phyloP scores from a whole-genome alignment of 2,329 filamentous ascomycete species.

The Akanthomyces dipterigenus region DNA sequence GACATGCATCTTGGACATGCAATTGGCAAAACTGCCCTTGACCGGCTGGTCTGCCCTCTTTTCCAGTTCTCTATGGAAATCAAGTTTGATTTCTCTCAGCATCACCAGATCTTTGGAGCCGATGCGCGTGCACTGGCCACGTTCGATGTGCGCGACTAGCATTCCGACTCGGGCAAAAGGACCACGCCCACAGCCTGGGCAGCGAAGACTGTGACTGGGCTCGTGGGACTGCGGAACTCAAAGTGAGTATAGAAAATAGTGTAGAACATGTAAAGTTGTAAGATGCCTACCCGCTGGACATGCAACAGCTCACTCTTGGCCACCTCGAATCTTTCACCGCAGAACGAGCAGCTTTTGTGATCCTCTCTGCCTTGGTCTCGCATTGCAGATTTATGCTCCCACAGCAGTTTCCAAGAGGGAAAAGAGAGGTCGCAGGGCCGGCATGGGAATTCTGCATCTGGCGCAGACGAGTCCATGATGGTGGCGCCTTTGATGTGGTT shows the following conservation, averaged over 20 bases:
- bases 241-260: neutral
- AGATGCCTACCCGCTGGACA: conserved; percentile 26
- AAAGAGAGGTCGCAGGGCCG: conserved; percentile 24
- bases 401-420: conserved; percentile 18
- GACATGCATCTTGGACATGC: conserved; percentile 16
- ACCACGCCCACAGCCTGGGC: conserved; percentile 37
- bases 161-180: conserved; percentile 30
- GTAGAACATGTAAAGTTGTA: neutral
- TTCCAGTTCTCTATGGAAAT: conserved; percentile 27
- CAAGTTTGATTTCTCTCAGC: conserved; percentile 29
- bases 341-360: conserved; percentile 33
- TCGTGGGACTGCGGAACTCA: conserved; percentile 29
- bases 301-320: conserved; percentile 26
- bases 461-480: neutral
- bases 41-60: conserved; percentile 20
- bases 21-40: conserved; percentile 22
- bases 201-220: conserved; percentile 34
- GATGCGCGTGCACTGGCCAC: conserved; percentile 31
- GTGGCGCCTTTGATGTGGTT: neutral
- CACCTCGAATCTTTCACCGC: conserved; percentile 30
- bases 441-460: conserved; percentile 19
- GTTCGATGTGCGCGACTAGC: conserved; percentile 42
- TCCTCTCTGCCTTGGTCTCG: conserved; percentile 16
- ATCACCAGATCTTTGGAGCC: conserved; percentile 24
- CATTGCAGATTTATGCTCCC: conserved; percentile 26